These are phyloP conservation scores for Alternaria triticina DNA, from an alignment of 2,329 filamentous ascomycete species.

Conservation along the genomic window DNA sequence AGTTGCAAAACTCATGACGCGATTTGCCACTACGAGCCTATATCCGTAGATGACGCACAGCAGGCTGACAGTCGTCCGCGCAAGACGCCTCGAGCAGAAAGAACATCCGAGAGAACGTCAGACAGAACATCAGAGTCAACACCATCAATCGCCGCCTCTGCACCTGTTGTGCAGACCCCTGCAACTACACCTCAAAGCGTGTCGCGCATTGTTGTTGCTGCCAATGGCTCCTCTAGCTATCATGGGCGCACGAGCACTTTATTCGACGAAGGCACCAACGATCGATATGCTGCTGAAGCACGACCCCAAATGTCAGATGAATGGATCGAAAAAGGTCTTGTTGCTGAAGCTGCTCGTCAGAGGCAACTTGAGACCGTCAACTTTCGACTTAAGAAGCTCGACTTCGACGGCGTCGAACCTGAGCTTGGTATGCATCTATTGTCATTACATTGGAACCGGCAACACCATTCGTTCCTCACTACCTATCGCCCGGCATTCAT, in stretches of 20 bases:
- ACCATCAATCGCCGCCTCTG: background rate
- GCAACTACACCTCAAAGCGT: conserved; percentile 34
- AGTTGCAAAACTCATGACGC: conserved; percentile 57
- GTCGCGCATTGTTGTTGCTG: conserved; percentile 50
- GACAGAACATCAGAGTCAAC: conserved; percentile 7
- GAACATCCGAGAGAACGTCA: background rate
- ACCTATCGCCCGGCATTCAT: conserved; percentile 59
- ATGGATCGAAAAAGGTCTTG: conserved; percentile 55
- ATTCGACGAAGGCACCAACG: conserved; percentile 51
- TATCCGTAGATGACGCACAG: conserved; percentile 31
- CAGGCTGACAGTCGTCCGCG: conserved; percentile 18
- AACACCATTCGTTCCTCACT: conserved; percentile 57
- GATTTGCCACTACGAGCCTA: conserved; percentile 52
- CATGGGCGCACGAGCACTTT: conserved; percentile 59
- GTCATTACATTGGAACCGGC: conserved; percentile 61
- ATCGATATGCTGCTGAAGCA: conserved; percentile 20
- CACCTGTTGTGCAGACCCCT: background rate
- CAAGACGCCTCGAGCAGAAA: conserved; percentile 22
- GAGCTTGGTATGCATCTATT: conserved; percentile 61
- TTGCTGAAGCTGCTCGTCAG: conserved; percentile 57
- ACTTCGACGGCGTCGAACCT: conserved; percentile 63
- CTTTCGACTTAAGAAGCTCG: conserved; percentile 54
- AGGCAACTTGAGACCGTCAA: conserved; percentile 60
- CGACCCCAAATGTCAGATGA: conserved; percentile 39
- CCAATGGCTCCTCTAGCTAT: conserved; percentile 53